These are phyloP conservation scores for Boechera retrofracta DNA, from an alignment of 345 rosid species.

Conservation along the genomic window DNA sequence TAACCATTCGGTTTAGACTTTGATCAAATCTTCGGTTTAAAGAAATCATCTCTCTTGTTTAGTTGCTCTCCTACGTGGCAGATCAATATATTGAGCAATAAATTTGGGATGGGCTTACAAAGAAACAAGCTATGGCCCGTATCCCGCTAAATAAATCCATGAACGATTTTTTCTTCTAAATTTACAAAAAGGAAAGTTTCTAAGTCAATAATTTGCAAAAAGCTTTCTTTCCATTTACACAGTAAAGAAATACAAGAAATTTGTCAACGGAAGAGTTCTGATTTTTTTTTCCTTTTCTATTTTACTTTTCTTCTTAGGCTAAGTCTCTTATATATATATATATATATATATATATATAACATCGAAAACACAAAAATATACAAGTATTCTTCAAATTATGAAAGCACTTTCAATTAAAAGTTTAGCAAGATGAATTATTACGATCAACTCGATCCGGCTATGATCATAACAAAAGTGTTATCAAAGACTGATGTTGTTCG, in stretches of 20 bases:
- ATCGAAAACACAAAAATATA: background rate
- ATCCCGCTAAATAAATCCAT: no score
- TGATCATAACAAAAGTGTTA: constrained; percentile 6
- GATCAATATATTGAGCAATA: no score
- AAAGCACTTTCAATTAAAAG: background rate
- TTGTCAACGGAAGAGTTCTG: background rate
- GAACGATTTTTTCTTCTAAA: no score
- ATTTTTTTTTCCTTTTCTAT: background rate
- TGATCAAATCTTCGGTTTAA: no score
- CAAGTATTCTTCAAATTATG: background rate
- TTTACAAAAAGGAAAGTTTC: no score
- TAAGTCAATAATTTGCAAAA: no score
- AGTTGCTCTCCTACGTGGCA: no score
- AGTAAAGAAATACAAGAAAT: background rate
- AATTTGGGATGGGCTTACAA: no score
- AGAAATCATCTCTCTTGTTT: no score
- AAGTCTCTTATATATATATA: background rate
- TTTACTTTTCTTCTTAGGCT: background rate
- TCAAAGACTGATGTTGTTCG: background rate
- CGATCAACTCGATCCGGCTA: background rate
- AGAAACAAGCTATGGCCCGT: no score
- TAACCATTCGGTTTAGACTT: no score
- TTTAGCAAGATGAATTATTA: background rate
- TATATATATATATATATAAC: background rate
- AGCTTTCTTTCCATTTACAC: background rate